Conservation (phyloP, 495 filamentous ascomycete genomes). For the Daldinia vernicosa region DNA sequence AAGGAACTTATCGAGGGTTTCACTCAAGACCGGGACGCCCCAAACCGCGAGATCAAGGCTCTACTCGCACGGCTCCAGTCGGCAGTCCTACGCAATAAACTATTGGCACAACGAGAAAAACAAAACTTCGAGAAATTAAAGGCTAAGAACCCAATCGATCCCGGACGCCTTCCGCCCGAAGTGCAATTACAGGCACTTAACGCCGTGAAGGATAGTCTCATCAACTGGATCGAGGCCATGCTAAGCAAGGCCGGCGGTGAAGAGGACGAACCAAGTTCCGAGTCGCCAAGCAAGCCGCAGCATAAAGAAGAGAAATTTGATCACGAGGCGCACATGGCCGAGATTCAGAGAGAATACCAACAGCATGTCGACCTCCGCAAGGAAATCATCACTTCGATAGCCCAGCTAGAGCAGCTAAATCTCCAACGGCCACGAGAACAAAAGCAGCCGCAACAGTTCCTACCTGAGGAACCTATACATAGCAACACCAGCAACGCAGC, state of each 20-base stretch:
- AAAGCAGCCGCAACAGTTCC: slow-evolving; percentile 3
- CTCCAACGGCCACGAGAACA: slow-evolving; percentile 11
- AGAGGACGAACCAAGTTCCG: slow-evolving; percentile 52
- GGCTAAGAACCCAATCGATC: slow-evolving; percentile 46
- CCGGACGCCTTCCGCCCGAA: slow-evolving; percentile 44
- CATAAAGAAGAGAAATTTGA: slow-evolving; percentile 55
- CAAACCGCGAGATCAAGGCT: slow-evolving; percentile 53
- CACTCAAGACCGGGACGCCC: slow-evolving; percentile 45
- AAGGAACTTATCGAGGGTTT: slow-evolving; percentile 56
- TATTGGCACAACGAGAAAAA: slow-evolving; percentile 69
- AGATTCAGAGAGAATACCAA: slow-evolving; percentile 62
- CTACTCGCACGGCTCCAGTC: slow-evolving; percentile 70
- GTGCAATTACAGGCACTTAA: slow-evolving; percentile 60
- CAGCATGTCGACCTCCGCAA: slow-evolving; percentile 57
- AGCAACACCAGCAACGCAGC: slow-evolving; percentile 2
- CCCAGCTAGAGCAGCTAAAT: slow-evolving; percentile 38
- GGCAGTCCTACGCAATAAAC: slow-evolving; percentile 69
- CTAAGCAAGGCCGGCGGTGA: slow-evolving; percentile 62
- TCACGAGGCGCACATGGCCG: slow-evolving; percentile 49
- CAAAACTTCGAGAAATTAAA: slow-evolving; percentile 67
- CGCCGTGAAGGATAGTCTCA: slow-evolving; percentile 69
- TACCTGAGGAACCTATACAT: slow-evolving; percentile 43
- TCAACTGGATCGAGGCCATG: slow-evolving; percentile 77
- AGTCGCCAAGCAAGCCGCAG: slow-evolving; percentile 51
- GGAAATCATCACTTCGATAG: slow-evolving; percentile 49